Percentiles rank a stretch among this genome's conserved stretches.
phyloP scores from a whole-genome alignment of 2,329 filamentous ascomycete species.

The Grosmannia serpens region DNA sequence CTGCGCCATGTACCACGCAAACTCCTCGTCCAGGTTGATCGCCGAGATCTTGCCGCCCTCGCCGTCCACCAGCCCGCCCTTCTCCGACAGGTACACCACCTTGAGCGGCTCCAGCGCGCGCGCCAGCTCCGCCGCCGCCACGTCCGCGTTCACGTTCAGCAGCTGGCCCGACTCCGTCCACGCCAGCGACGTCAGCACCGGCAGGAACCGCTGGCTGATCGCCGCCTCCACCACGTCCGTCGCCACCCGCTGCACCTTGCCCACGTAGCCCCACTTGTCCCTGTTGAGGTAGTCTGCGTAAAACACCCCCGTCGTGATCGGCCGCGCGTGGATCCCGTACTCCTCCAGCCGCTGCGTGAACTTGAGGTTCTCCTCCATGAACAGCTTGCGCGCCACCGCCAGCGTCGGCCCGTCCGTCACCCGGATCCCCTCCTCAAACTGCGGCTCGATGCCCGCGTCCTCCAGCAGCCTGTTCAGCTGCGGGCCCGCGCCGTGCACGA shows the following conservation, averaged over 20 bases:
- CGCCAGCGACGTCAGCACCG: conserved; percentile 91
- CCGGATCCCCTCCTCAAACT: conserved; percentile 92
- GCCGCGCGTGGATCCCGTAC: conserved; percentile 78
- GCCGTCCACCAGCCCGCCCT: conserved; percentile 89
- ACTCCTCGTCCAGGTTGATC: conserved; percentile 96
- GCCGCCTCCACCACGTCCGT: conserved; percentile 82
- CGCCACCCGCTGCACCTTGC: conserved; percentile 89
- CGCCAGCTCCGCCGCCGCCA: conserved; percentile 86
- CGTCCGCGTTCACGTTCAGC: conserved; percentile 95
- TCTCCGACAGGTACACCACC: conserved; percentile 97
- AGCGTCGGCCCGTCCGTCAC: conserved; percentile 94
- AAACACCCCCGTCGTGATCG: conserved; percentile 83
- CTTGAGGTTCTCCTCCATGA: conserved; percentile 91
- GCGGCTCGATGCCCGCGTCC: conserved; percentile 82
- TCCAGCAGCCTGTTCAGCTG: conserved; percentile 89
- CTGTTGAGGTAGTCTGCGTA: conserved; percentile 91
- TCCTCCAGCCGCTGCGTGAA: conserved; percentile 81
- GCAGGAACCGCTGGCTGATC: conserved; percentile 82
- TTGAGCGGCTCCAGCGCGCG: conserved; percentile 84
- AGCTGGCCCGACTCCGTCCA: conserved; percentile 86
- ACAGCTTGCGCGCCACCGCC: conserved; percentile 79
- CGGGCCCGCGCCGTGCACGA: conserved; percentile 89
- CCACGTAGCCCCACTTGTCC: conserved; percentile 90
- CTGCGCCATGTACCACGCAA: conserved; percentile 82
- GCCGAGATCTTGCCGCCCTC: conserved; percentile 91